phyloP scores from a whole-genome alignment of 495 filamentous ascomycete species.

The Evansstolkia leycettana region DNA sequence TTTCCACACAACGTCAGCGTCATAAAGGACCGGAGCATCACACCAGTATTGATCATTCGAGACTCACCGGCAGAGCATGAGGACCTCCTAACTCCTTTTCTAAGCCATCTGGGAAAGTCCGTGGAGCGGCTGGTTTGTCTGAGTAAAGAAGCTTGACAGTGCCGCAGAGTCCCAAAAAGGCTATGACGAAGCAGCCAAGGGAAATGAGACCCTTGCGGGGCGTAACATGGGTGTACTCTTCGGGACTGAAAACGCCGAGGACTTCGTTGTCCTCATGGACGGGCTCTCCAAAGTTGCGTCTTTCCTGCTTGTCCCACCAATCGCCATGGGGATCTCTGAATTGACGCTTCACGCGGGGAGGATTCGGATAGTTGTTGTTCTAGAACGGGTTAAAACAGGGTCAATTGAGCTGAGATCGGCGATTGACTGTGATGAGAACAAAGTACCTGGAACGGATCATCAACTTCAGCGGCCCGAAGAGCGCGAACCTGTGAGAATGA shows the following conservation, averaged over 20 bases:
- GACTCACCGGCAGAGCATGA: slow-evolving; percentile 29
- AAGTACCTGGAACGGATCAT: slow-evolving; percentile 68
- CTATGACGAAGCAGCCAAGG: slow-evolving; percentile 60
- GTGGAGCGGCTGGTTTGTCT: slow-evolving; percentile 68
- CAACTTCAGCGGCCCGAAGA: slow-evolving; percentile 44
- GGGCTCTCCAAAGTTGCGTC: slow-evolving; percentile 89
- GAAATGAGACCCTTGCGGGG: slow-evolving; percentile 60
- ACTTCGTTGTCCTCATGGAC: slow-evolving; percentile 97
- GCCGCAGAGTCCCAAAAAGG: slow-evolving; percentile 57
- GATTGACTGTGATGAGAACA: slow-evolving; percentile 2
- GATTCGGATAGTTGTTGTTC: slow-evolving; percentile 92
- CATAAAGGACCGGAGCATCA: not conserved
- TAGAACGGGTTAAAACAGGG: slow-evolving; percentile 19
- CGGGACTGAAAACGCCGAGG: slow-evolving; percentile 76
- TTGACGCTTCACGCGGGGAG: slow-evolving; percentile 67
- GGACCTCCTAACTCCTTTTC: slow-evolving; percentile 76
- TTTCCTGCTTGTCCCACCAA: slow-evolving; percentile 97
- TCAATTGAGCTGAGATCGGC: slow-evolving; percentile 6
- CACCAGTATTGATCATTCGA: not conserved
- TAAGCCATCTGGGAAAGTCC: slow-evolving; percentile 72
- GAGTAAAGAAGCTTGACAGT: slow-evolving; percentile 65
- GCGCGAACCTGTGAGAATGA: slow-evolving; percentile 38
- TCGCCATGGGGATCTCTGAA: slow-evolving; percentile 85
- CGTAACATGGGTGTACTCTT: slow-evolving; percentile 78
- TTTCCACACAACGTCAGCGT: slow-evolving; percentile 8